A percentile compares a stretch with the other conserved stretches of the same genome.
phyloP scores from a whole-genome alignment of 352 stramenopile genomes.

The Vaucheria bursata region DNA sequence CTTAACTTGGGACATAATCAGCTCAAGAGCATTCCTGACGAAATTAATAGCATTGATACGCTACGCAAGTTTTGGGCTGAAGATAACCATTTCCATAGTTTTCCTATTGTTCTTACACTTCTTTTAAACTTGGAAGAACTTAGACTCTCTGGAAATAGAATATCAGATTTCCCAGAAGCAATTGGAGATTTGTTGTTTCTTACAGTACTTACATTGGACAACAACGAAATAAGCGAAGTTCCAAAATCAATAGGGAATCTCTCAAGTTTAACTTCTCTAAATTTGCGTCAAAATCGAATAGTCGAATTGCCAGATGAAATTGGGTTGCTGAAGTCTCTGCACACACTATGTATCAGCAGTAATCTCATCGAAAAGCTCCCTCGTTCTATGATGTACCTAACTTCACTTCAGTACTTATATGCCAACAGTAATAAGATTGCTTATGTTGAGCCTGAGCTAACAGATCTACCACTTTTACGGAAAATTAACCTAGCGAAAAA shows the following conservation, averaged over 20 bases:
- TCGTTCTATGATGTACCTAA: slow-evolving; percentile 3
- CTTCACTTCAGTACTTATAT: slow-evolving; percentile 25
- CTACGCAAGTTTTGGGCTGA: slow-evolving; percentile 35
- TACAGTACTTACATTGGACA: slow-evolving; percentile 23
- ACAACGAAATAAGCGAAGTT: slow-evolving; percentile 31
- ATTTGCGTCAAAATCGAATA: slow-evolving; percentile 40
- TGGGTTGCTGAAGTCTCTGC: slow-evolving; percentile 14
- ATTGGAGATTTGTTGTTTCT: slow-evolving; percentile 25
- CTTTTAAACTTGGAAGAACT: slow-evolving; percentile 27
- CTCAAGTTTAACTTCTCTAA: slow-evolving; percentile 10
- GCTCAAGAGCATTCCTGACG: slow-evolving; percentile 27
- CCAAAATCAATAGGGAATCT: slow-evolving; percentile 26
- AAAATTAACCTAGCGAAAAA: slow-evolving; percentile 39
- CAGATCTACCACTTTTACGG: background rate
- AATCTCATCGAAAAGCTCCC: slow-evolving; percentile 25
- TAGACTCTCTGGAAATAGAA: slow-evolving; percentile 33
- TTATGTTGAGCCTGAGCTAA: slow-evolving; percentile 15
- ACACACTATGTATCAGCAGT: slow-evolving; percentile 28
- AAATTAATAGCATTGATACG: slow-evolving; percentile 30
- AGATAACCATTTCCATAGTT: slow-evolving; percentile 32
- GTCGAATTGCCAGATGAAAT: slow-evolving; percentile 26
- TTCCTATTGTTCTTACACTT: slow-evolving; percentile 10
- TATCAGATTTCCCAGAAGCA: slow-evolving; percentile 24
- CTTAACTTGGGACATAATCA: slow-evolving; percentile 41
- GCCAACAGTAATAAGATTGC: slow-evolving; percentile 30